Conservation (phyloP, 2,329 filamentous ascomycete genomes). For the Neoscytalidium dimidiatum region DNA sequence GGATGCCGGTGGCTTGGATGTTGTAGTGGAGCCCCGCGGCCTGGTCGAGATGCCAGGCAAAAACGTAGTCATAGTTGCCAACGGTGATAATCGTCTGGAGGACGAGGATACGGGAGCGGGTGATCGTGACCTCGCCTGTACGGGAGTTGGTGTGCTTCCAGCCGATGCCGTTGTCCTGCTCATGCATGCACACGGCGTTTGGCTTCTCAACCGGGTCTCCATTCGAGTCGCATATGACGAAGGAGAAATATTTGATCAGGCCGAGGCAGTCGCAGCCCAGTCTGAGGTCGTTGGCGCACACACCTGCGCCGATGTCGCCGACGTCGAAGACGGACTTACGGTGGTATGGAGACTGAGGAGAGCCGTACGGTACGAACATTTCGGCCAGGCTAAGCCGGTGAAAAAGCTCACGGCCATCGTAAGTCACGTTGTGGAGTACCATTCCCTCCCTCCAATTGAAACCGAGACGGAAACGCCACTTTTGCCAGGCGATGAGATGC, state of each 20-base stretch:
- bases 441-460: slow-evolving; percentile 51
- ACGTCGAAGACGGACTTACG: slow-evolving; percentile 49
- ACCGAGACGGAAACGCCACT: slow-evolving; percentile 46
- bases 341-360: slow-evolving; percentile 43
- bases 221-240: slow-evolving; percentile 35
- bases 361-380: slow-evolving; percentile 50
- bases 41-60: slow-evolving; percentile 24
- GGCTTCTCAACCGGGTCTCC: slow-evolving; percentile 42
- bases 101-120: slow-evolving; percentile 28
- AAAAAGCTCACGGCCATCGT: slow-evolving; percentile 43
- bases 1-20: slow-evolving; percentile 25
- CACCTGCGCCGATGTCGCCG: slow-evolving; percentile 45
- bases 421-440: slow-evolving; percentile 44
- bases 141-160: slow-evolving; percentile 35
- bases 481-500: slow-evolving; percentile 40
- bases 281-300: slow-evolving; percentile 45
- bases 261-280: slow-evolving; percentile 49
- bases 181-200: slow-evolving; percentile 47
- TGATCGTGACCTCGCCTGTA: slow-evolving; percentile 26
- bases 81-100: slow-evolving; percentile 32
- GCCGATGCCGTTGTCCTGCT: slow-evolving; percentile 32
- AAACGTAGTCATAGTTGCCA: slow-evolving; percentile 33
- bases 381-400: slow-evolving; percentile 46
- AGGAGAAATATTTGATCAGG: slow-evolving; percentile 48
- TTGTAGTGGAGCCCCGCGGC: slow-evolving; percentile 23